Evolutionary conservation across 2,329 filamentous ascomycete species (phyloP).

Genomic region (Didymella arachidicola): DNA sequence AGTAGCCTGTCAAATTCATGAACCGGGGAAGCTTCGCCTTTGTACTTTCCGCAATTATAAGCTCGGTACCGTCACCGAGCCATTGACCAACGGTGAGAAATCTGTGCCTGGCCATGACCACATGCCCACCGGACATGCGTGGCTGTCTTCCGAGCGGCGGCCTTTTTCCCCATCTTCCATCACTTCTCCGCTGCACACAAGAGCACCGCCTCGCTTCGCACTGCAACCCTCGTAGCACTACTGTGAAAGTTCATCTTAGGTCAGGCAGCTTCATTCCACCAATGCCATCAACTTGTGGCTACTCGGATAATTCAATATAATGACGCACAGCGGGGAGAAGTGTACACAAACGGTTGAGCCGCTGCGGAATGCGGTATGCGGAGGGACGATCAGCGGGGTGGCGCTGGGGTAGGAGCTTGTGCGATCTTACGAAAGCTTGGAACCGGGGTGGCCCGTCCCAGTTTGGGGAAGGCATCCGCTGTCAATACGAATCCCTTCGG

Average conservation of each 20-base stretch:
- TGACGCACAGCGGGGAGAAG: conserved; percentile 19
- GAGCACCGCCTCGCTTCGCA: conserved; percentile 10
- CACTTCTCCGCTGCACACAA: conserved; percentile 9
- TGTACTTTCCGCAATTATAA: conserved; percentile 2
- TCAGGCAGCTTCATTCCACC: conserved; percentile 14
- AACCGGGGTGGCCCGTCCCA: conserved; percentile 14
- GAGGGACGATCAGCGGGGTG: conserved; percentile 29
- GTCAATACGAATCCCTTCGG: conserved; percentile 9
- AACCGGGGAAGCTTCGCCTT: conserved; percentile 9
- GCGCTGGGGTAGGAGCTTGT: conserved; percentile 24
- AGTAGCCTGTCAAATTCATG: not conserved
- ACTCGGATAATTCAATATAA: conserved; percentile 5
- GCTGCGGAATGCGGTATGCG: conserved; percentile 18
- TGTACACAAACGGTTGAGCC: conserved; percentile 22
- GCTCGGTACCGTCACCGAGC: conserved; percentile 13
- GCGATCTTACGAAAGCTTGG: conserved; percentile 29
- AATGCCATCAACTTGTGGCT: conserved; percentile 13
- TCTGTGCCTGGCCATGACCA: conserved; percentile 22
- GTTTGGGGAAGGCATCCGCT: conserved; percentile 28
- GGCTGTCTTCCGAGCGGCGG: conserved; percentile 21
- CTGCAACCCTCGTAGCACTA: conserved; percentile 20
- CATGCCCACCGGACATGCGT: conserved; percentile 20
- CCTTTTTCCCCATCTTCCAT: conserved; percentile 10
- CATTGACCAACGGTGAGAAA: conserved; percentile 1
- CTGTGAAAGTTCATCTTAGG: not conserved